phyloP scores from a whole-genome alignment of 768 basidiomycete genomes.

The Harrya chromipes region DNA sequence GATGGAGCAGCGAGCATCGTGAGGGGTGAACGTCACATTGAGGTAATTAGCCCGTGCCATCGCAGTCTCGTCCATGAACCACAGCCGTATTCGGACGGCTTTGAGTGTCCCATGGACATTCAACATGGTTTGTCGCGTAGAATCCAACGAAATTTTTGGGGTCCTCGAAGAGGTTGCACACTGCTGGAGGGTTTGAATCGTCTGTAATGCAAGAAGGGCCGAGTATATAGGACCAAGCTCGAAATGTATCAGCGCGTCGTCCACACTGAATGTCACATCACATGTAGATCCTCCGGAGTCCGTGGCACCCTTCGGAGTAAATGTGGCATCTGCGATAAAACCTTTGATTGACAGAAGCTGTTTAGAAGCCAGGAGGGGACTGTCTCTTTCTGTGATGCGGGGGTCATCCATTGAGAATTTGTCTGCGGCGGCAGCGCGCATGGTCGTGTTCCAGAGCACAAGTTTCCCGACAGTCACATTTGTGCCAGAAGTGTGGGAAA shows the following conservation, averaged over 20 bases:
- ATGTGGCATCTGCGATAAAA: conserved; percentile 27
- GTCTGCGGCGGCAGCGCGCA: conserved; percentile 66
- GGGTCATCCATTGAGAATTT: conserved; percentile 68
- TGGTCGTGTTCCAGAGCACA: conserved; percentile 43
- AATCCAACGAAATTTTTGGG: conserved; percentile 17
- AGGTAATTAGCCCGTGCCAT: conserved; percentile 35
- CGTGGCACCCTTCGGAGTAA: conserved; percentile 10
- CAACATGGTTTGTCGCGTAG: conserved; percentile 13
- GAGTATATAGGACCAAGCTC: conserved; percentile 71
- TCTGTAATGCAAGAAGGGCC: conserved; percentile 56
- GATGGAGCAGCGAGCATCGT: conserved; percentile 33
- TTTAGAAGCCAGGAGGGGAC: conserved; percentile 38
- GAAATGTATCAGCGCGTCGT: conserved; percentile 50
- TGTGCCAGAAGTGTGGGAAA: conserved; percentile 32
- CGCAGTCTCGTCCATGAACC: conserved; percentile 47
- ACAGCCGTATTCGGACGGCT: conserved; percentile 46
- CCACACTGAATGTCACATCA: conserved; percentile 47
- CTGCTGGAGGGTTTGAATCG: conserved; percentile 40
- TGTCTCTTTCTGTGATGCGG: conserved; percentile 51
- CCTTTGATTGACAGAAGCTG: conserved; percentile 43
- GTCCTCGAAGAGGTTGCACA: conserved; percentile 16
- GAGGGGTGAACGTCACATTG: conserved; percentile 16
- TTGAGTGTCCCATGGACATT: conserved; percentile 36
- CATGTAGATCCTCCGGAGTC: conserved; percentile 26
- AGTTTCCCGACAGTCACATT: conserved; percentile 43